phyloP scores from a whole-genome alignment of 345 rosid species.

The Corchorus capsularis region DNA sequence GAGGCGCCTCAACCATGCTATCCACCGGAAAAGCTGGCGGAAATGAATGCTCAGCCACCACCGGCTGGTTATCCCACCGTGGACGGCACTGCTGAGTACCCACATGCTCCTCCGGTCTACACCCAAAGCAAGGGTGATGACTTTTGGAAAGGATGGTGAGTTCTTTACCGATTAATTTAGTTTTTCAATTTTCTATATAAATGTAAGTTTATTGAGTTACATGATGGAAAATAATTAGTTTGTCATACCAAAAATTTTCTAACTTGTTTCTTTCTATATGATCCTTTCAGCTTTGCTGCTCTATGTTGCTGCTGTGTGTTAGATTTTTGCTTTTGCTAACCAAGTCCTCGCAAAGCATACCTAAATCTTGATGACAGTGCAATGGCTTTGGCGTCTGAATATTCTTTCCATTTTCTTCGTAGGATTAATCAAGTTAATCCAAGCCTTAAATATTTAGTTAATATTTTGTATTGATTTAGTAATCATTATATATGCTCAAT shows the following conservation, averaged over 20 bases:
- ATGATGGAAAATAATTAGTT: too few species aligned
- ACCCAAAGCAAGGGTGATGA: slow-evolving; percentile 2
- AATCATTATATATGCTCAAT: too few species aligned
- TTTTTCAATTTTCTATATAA: neutral
- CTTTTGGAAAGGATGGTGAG: slow-evolving; percentile 16
- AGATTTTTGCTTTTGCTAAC: neutral
- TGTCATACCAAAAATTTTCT: neutral
- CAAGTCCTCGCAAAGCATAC: neutral
- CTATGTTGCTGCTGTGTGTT: slow-evolving; percentile 9
- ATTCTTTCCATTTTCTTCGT: too few species aligned
- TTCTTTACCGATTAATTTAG: neutral
- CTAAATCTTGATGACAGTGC: too few species aligned
- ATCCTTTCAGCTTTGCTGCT: slow-evolving; percentile 5
- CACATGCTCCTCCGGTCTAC: neutral
- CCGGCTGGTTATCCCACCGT: slow-evolving; percentile 9
- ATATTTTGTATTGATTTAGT: too few species aligned
- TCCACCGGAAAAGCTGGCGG: neutral
- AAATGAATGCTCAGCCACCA: neutral
- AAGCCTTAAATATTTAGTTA: too few species aligned
- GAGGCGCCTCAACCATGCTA: neutral
- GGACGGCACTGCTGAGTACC: neutral
- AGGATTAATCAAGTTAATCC: too few species aligned
- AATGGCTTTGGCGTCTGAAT: too few species aligned
- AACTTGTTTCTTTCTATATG: neutral
- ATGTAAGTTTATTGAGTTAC: neutral